Evolutionary conservation across 2,329 filamentous ascomycete genomes (phyloP), one percentile per base, ranked within the genome.

Genomic region (Monascus ruber): DNA sequence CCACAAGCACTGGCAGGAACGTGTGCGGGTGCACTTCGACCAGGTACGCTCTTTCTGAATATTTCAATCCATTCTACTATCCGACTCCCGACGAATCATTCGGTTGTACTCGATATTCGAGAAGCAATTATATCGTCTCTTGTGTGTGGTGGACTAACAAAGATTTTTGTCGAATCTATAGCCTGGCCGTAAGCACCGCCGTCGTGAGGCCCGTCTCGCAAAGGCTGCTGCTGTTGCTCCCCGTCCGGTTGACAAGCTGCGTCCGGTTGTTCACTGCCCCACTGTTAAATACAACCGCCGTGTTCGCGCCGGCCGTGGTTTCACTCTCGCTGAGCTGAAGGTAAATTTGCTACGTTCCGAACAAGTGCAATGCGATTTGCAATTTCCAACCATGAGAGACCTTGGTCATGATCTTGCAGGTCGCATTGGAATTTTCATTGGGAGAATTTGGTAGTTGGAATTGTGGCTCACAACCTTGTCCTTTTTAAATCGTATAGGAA

Each of bases 1-100:
- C 85, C 88, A 86, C 76, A 95, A 94, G 86, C 88, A 98, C 79
- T 98, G 91, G 91, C 88, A 96, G 74, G 85, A 87, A 76, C 85
- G 88, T 75, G 91, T 98, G 68, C 85, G 87, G 74, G 85, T 85
- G 73, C 91, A 98, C 80, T 98, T 98, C 77, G 87, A 98, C 79
- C 91, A 96, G 87, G 89, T 94, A 89, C 71, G 71, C 67, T 68
- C 61, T 70, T 64, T 61, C 39, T 11, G 41, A 34, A 33, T n/a
- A 39, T 26, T 41, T 17, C 29, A 31, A 8, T 31, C 29, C 8
- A 11, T 31, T 8, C 3, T 11, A 31, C 11, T 31, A 31, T 11
- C 8, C 8, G n/a, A 8, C 11, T 11, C 8, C 29, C 11, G 8
- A 8, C 8, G 8, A 8, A 8, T 8, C 8, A 31, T 31, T 8